Evolutionary conservation across 257 asterid species (phyloP), one percentile per base, ranked within the genome.

Genomic region (Solanum medicagineum): DNA sequence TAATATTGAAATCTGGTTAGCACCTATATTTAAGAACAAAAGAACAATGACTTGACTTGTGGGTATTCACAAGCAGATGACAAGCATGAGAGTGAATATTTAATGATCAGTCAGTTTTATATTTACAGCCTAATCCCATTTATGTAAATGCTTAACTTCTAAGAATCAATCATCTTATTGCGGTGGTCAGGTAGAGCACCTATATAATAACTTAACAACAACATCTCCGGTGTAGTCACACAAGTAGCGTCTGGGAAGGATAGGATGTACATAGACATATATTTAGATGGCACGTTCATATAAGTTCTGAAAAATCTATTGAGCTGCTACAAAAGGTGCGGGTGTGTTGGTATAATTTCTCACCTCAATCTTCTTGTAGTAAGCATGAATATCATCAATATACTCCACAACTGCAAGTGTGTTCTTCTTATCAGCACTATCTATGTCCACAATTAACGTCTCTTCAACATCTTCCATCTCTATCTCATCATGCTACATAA

Each of bases 341-440:
- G 12, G 63, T 4, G 19, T 19, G 55, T n/a, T 51, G 42, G 8
- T 22, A 53, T 66, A 11, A 10, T 51, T 60, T 44, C 81, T 85
- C 86, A 95, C 98, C 98, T 95, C 98, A 14, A 87, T 73, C 79
- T 84, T 93, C 70, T 85, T 91, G 87, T 95, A 95, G 85, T 83
- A 71, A 42, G 92, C 87, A 49, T 92, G 86, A 55, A 95, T 85
- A 10, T 94, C 99, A 63, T 92, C 92, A 16, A 94, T 88, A 53
- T 92, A 95, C 87, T 95, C 99, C 7, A 89, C 89, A n/a, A 89
- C 98, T 12, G 95, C 94, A 32, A 93, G 90, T 1, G 92, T 87
- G 60, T 95, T 90, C 44, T 83, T 91, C 88, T 88, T 87, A 75
- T 95, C 97, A 24, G 44, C 73, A 17, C 88, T 77, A 59, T 95